Percentiles rank a stretch among this genome's conserved stretches.
Evolutionary conservation across 1,139 yeast species (phyloP).

Genomic region (Saccharomyces hybrid): DNA sequence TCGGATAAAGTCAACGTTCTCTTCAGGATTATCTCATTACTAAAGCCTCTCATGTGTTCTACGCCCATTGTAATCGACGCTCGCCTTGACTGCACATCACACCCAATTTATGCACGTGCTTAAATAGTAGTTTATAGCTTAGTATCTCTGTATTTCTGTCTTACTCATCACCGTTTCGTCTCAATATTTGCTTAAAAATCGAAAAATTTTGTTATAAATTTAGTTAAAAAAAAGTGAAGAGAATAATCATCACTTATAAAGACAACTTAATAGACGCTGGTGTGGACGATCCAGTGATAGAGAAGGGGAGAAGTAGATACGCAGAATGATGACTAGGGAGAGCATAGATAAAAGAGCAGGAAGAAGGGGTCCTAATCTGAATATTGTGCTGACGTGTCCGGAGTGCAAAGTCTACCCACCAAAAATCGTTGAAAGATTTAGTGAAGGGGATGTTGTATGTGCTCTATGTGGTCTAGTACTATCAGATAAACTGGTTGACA

Average conservation of each 20-base stretch:
- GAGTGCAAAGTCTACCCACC: conserved; percentile 96
- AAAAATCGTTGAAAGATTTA: conserved; percentile 85
- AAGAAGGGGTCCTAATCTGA: conserved; percentile 61
- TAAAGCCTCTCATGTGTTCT: not conserved
- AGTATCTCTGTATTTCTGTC: not conserved
- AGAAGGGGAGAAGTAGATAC: not conserved
- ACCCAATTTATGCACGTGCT: not conserved
- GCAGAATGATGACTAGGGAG: not conserved
- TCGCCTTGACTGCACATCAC: not conserved
- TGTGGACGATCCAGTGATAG: not conserved
- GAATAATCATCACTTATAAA: not conserved
- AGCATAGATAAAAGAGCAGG: not conserved
- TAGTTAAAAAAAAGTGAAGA: not conserved
- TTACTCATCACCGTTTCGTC: not conserved
- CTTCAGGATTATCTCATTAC: not conserved
- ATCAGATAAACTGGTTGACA: conserved; percentile 87
- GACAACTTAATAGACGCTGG: not conserved
- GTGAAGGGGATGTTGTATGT: conserved; percentile 97
- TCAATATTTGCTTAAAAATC: not conserved
- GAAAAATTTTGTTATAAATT: not conserved
- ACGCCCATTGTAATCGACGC: not conserved
- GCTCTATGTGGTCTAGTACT: conserved; percentile 93
- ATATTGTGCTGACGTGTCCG: conserved; percentile 87
- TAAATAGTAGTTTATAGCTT: not conserved
- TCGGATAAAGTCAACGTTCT: conserved; percentile 6